Evolutionary conservation across 1,139 yeast genomes (phyloP).

Genomic region (Zygoascus hellenicus): DNA sequence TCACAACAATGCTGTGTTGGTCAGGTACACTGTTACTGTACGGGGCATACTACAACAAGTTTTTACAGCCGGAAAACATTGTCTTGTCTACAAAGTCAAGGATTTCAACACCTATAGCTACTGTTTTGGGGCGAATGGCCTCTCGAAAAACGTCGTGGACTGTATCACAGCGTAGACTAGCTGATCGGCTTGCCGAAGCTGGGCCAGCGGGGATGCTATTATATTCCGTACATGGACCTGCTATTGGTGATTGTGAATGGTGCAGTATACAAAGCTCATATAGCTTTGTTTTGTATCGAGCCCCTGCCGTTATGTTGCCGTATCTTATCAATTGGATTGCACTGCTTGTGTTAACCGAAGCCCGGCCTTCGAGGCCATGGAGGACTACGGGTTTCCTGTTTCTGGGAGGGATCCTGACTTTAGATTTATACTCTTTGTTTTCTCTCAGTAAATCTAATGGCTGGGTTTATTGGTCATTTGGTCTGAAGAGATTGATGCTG

Average conservation of each 20-base stretch:
- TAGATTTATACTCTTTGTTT: background rate
- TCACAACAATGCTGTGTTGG: too few species aligned
- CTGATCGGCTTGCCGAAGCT: conserved; percentile 10
- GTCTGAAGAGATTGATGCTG: background rate
- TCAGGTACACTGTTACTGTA: too few species aligned
- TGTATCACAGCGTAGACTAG: background rate
- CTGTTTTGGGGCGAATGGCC: conserved; percentile 19
- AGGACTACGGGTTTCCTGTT: conserved; percentile 3
- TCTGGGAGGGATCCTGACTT: conserved; percentile 1
- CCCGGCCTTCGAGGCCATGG: conserved; percentile 5
- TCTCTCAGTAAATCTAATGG: background rate
- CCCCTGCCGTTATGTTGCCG: conserved; percentile 22
- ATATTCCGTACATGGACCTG: conserved; percentile 27
- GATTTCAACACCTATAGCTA: conserved; percentile 23
- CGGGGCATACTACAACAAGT: background rate
- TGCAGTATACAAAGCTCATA: conserved; percentile 19
- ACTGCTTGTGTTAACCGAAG: conserved; percentile 20
- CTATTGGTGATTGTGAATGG: conserved; percentile 25
- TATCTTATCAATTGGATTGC: conserved; percentile 20
- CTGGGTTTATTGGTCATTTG: conserved; percentile 4
- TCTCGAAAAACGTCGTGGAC: background rate
- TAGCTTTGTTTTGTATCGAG: conserved; percentile 20
- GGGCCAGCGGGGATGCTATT: conserved; percentile 15
- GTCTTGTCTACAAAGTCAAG: conserved; percentile 20
- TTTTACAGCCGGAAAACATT: conserved; percentile 14